Conservation (phyloP, 768 basidiomycete species). For the Leccinum sublutescens region DNA sequence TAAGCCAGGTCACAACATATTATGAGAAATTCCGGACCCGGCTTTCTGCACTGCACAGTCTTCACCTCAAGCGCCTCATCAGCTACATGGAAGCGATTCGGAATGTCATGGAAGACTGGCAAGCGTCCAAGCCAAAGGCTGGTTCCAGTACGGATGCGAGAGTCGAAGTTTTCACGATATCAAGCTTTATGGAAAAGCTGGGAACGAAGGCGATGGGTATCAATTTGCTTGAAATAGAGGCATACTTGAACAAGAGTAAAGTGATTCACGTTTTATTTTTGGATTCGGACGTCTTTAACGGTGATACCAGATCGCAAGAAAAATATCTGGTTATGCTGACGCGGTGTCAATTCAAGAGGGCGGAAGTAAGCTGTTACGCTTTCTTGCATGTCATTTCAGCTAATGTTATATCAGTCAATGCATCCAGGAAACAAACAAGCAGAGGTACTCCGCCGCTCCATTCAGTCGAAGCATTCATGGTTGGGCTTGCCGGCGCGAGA, state of each 20-base stretch:
- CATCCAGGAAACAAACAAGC: constrained; percentile 8
- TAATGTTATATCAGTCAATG: constrained; percentile 8
- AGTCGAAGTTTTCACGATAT: constrained; percentile 66
- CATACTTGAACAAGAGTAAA: constrained; percentile 82
- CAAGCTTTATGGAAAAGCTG: constrained; percentile 59
- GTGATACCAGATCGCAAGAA: constrained; percentile 55
- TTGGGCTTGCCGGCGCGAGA: constrained; percentile 72
- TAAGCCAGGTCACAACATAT: constrained; percentile 77
- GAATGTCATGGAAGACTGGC: constrained; percentile 57
- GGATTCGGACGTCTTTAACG: background rate
- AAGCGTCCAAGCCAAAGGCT: constrained; percentile 20
- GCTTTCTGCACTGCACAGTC: constrained; percentile 66
- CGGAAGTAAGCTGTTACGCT: constrained; percentile 20
- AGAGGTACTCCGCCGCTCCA: constrained; percentile 74
- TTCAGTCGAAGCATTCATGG: constrained; percentile 73
- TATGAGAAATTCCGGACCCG: constrained; percentile 74
- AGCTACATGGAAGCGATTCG: constrained; percentile 69
- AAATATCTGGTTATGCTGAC: constrained; percentile 85
- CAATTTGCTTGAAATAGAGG: constrained; percentile 80
- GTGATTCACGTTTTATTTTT: constrained; percentile 47
- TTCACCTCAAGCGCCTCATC: constrained; percentile 80
- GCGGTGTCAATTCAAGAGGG: constrained; percentile 46
- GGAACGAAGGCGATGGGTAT: constrained; percentile 71
- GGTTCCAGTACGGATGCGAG: constrained; percentile 19
- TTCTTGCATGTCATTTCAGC: background rate